These are phyloP conservation scores for Hypsizygus marmoreus DNA, from an alignment of 768 basidiomycete species.

Conservation along the genomic window DNA sequence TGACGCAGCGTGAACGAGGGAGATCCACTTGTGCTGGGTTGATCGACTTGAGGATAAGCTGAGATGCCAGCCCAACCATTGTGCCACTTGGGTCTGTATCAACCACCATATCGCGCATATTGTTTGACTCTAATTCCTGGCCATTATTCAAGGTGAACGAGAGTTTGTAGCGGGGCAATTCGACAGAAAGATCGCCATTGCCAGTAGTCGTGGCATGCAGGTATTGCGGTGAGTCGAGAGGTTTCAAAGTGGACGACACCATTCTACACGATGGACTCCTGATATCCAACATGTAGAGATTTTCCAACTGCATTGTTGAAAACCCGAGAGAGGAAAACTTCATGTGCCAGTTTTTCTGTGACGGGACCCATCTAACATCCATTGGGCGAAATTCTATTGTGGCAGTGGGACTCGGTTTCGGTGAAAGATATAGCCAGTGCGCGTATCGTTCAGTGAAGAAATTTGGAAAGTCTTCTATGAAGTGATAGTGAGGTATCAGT, in stretches of 20 bases:
- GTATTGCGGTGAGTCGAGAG: conserved; percentile 19
- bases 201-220: conserved; percentile 13
- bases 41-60: conserved; percentile 40
- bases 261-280: conserved; percentile 23
- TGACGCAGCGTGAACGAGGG: conserved; percentile 27
- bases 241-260: conserved; percentile 17
- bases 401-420: conserved; percentile 3
- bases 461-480: conserved; percentile 33
- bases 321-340: conserved; percentile 16
- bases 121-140: conserved; percentile 38
- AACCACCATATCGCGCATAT: conserved; percentile 42
- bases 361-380: conserved; percentile 26
- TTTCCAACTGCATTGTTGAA: conserved; percentile 13
- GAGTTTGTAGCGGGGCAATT: conserved; percentile 42
- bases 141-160: conserved; percentile 38
- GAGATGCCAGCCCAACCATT: conserved; percentile 43
- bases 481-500: conserved; percentile 31
- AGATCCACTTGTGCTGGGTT: conserved; percentile 9
- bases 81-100: conserved; percentile 45
- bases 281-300: conserved; percentile 25
- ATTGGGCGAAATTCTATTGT: conserved; percentile 37
- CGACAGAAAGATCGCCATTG: conserved; percentile 22
- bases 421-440: conserved; percentile 35
- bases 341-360: conserved; percentile 31
- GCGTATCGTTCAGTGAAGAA: conserved; percentile 27